Conservation (phyloP, 192 early-diverging fungal species). For the Backusella liffmaniae region DNA sequence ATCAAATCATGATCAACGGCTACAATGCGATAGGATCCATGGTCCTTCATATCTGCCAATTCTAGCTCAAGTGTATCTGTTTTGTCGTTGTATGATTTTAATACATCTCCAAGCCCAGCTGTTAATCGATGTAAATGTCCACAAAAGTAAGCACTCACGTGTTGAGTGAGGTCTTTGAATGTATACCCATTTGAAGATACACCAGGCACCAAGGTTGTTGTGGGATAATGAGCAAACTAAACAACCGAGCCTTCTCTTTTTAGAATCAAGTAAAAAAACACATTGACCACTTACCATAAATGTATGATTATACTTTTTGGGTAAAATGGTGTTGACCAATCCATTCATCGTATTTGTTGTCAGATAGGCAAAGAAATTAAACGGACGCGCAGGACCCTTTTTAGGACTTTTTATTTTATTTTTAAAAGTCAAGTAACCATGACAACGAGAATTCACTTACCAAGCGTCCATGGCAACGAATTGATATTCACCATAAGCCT, state of each 20-base stretch:
- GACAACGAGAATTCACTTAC: constrained; percentile 26
- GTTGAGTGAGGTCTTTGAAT: constrained; percentile 55
- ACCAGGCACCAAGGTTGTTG: constrained; percentile 74
- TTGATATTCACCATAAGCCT: constrained; percentile 71
- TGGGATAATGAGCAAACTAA: constrained; percentile 74
- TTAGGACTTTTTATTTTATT: constrained; percentile 41
- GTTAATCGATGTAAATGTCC: constrained; percentile 84
- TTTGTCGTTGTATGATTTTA: constrained; percentile 59
- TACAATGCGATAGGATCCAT: constrained; percentile 79
- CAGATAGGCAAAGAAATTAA: constrained; percentile 89
- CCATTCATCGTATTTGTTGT: constrained; percentile 69
- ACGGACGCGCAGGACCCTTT: constrained; percentile 70
- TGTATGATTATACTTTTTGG: constrained; percentile 54
- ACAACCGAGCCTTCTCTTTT: background rate
- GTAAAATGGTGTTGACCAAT: constrained; percentile 53
- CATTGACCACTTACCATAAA: constrained; percentile 52
- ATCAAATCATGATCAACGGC: constrained; percentile 86
- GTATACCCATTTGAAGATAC: constrained; percentile 50
- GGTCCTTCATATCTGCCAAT: constrained; percentile 85
- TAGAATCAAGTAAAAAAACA: background rate
- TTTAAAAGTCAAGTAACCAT: too few species aligned
- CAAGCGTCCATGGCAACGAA: constrained; percentile 84
- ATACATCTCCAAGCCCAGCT: constrained; percentile 50
- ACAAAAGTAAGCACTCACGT: constrained; percentile 75
- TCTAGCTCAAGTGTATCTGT: constrained; percentile 79